Base-by-base conservation (phyloP, 2,329 filamentous ascomycete species). In the Pseudogymnoascus sp. region DNA sequence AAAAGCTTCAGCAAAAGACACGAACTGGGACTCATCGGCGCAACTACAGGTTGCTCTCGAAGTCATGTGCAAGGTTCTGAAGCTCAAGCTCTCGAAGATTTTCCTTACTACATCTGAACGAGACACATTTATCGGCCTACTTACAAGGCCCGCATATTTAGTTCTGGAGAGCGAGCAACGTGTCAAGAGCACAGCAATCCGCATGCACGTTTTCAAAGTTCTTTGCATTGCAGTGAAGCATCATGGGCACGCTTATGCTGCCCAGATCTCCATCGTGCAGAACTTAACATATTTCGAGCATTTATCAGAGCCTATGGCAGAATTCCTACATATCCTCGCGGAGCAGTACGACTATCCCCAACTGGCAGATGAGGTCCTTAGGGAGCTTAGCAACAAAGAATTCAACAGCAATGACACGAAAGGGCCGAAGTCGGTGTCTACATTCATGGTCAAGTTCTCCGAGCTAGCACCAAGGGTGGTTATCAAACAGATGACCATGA, bases 281-380 rank as follows among this genome's bases (percentile, higher is more conserved):
- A 97, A 95, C 73, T 78, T 99, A 68, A 96, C 95, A 4, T 99
- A 99, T 74, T 99, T 97, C 71, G 95, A 99, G 77, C 95, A 99
- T 75, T 79, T 99, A n/a, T 93, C 95, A 0, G 95, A 99, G 72
- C 95, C 95, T 1, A 99, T 99, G 95, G 95, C 95, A 33, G 96
- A 99, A 74, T 96, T 99, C 70, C 79, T 99, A 4, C 91, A 97
- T 70, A 99, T 97, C 71, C 81, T 99, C 26, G 88, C 93, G 0
- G 93, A 97, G 74, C 93, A 97, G 78, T 99, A 97, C 77, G 95
- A 99, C 76, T 96, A 97, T 73, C 90, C 93, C 15, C 95, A 99
- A 72, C 82, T 99, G 7, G 89, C 92, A 4, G 95, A 97, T 73
- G 95, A 99, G 73, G 90, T 97, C 31, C 77, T 99, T 64, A 88